Evolutionary conservation across 768 basidiomycete species (phyloP).

Genomic region (Boletus edulis): DNA sequence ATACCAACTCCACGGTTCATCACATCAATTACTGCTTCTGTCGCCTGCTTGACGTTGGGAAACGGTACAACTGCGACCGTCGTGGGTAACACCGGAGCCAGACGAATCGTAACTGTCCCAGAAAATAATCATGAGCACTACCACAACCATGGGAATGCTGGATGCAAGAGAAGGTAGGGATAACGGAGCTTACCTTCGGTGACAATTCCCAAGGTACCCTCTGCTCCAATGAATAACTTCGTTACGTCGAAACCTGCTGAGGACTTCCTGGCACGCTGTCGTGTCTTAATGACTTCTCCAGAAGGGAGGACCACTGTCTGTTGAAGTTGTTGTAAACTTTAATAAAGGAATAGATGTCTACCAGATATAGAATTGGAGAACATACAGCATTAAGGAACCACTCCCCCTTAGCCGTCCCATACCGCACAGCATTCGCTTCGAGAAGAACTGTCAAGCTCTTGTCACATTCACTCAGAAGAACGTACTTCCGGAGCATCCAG

Average conservation of each 20-base stretch:
- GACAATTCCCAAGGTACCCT: slow-evolving; percentile 81
- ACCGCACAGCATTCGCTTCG: slow-evolving; percentile 75
- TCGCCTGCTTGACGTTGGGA: slow-evolving; percentile 69
- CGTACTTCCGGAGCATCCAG: slow-evolving; percentile 82
- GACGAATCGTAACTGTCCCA: slow-evolving; percentile 65
- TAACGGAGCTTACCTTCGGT: slow-evolving; percentile 60
- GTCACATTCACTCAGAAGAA: slow-evolving; percentile 2
- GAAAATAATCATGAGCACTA: background rate
- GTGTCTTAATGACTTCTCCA: slow-evolving; percentile 89
- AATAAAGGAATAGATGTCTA: background rate
- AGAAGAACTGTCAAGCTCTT: slow-evolving; percentile 15
- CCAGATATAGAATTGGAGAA: slow-evolving; percentile 1
- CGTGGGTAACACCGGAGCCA: slow-evolving; percentile 80
- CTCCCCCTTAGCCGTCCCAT: slow-evolving; percentile 86
- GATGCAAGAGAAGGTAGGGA: no score
- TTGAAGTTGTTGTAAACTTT: background rate
- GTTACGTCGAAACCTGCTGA: slow-evolving; percentile 86
- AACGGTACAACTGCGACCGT: slow-evolving; percentile 83
- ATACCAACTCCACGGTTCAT: slow-evolving; percentile 71
- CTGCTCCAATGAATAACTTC: slow-evolving; percentile 84
- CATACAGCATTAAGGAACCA: slow-evolving; percentile 86
- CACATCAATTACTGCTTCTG: slow-evolving; percentile 71
- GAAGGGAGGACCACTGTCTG: slow-evolving; percentile 88
- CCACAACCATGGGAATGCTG: background rate
- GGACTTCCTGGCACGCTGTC: slow-evolving; percentile 74